Conservation (phyloP, 495 filamentous ascomycete species). For the Wilcoxina mikolae region DNA sequence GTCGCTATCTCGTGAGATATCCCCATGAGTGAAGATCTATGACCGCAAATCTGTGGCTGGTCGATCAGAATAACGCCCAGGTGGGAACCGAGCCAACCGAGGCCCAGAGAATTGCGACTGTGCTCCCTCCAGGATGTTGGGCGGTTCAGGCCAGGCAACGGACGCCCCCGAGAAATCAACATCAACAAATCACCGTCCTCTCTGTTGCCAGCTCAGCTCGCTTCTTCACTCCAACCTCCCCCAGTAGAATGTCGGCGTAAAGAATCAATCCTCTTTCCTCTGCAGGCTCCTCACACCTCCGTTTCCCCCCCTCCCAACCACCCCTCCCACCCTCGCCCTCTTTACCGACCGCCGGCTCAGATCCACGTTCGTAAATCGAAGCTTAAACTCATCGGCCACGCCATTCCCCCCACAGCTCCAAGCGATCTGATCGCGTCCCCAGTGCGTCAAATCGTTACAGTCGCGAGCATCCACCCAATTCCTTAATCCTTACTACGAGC, state of each 20-base stretch:
- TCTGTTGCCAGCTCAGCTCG: neutral
- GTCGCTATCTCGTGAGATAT: too few species aligned
- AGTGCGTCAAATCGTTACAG: neutral
- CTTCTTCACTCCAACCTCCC: neutral
- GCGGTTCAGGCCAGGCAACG: too few species aligned
- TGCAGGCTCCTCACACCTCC: neutral
- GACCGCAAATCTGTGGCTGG: neutral
- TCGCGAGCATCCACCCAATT: neutral
- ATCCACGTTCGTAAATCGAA: neutral
- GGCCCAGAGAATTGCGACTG: neutral
- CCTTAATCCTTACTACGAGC: neutral
- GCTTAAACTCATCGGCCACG: neutral
- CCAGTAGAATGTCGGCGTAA: neutral
- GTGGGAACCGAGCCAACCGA: too few species aligned
- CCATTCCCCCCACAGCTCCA: neutral
- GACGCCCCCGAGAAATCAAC: too few species aligned
- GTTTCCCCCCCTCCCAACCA: neutral
- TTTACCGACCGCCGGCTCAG: neutral
- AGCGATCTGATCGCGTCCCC: slow-evolving; percentile 6
- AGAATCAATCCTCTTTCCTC: neutral
- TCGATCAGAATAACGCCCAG: neutral
- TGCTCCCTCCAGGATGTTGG: neutral
- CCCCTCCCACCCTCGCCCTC: neutral
- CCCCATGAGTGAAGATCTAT: neutral
- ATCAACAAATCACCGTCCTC: neutral